phyloP scores from a whole-genome alignment of 257 asterid genomes.

The Solanum microdontum region DNA sequence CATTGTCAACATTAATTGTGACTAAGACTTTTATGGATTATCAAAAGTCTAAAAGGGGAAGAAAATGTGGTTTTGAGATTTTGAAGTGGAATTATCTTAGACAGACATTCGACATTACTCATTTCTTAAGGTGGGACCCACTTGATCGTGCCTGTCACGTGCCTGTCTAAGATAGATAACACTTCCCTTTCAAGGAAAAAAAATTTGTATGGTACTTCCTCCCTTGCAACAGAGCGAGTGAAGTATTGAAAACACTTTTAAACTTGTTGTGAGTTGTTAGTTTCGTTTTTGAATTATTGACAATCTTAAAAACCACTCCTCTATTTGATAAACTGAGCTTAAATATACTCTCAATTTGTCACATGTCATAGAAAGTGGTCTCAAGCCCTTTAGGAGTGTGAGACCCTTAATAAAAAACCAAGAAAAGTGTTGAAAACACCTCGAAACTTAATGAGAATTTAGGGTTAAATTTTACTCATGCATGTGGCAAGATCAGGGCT shows the following conservation, averaged over 20 bases:
- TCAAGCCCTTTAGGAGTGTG: no score
- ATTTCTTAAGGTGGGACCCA: neutral
- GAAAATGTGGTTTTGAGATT: neutral
- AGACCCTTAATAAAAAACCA: no score
- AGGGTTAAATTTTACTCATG: neutral
- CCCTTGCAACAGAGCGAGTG: no score
- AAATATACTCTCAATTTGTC: no score
- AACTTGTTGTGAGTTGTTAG: no score
- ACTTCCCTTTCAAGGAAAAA: neutral
- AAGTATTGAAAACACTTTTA: no score
- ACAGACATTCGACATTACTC: conserved; percentile 1
- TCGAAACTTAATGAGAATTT: no score
- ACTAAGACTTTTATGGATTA: neutral
- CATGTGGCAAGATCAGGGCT: neutral
- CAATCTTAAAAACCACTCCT: no score
- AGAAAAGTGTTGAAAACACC: no score
- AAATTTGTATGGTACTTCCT: neutral
- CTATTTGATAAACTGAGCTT: no score
- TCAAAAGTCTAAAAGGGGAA: neutral
- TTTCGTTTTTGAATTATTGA: no score
- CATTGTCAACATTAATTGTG: neutral
- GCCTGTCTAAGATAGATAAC: neutral
- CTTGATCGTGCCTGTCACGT: neutral
- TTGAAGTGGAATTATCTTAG: neutral
- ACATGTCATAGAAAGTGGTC: no score